phyloP scores from a whole-genome alignment of 495 filamentous ascomycete genomes.

The Penicillium daleae region DNA sequence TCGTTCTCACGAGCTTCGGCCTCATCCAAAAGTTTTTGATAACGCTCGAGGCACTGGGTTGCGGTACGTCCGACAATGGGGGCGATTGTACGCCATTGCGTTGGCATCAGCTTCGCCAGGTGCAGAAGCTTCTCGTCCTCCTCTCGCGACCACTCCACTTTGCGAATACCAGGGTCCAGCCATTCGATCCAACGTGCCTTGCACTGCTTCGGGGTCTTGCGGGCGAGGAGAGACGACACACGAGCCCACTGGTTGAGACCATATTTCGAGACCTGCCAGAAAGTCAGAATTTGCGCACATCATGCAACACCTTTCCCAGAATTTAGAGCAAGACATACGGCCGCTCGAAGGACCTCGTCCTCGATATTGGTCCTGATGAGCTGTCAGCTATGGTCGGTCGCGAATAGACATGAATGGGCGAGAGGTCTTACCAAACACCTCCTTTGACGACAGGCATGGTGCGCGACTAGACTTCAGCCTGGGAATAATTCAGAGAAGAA shows the following conservation, averaged over 20 bases:
- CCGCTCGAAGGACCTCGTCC: conserved; percentile 97
- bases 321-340: conserved; percentile 40
- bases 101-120: conserved; percentile 97
- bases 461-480: conserved; percentile 20
- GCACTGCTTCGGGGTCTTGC: conserved; percentile 98
- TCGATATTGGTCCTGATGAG: conserved; percentile 66
- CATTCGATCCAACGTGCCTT: conserved; percentile 98
- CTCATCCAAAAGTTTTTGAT: conserved; percentile 95
- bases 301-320: neutral
- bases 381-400: conserved; percentile 29
- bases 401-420: conserved; percentile 28
- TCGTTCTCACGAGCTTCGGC: conserved; percentile 87
- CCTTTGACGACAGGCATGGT: conserved; percentile 96
- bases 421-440: conserved; percentile 81
- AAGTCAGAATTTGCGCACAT: conserved; percentile 24
- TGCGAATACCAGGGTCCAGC: conserved; percentile 95
- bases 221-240: conserved; percentile 93
- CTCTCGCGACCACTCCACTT: conserved; percentile 98
- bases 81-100: conserved; percentile 98
- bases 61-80: conserved; percentile 95
- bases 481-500: conserved; percentile 4
- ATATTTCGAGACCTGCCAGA: conserved; percentile 80
- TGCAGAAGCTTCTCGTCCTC: conserved; percentile 98
- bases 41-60: conserved; percentile 94
- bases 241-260: conserved; percentile 99